Evolutionary conservation across 2,329 filamentous ascomycete species (phyloP), one percentile per base, ranked within the genome.

Genomic region (Xylariales sp.): DNA sequence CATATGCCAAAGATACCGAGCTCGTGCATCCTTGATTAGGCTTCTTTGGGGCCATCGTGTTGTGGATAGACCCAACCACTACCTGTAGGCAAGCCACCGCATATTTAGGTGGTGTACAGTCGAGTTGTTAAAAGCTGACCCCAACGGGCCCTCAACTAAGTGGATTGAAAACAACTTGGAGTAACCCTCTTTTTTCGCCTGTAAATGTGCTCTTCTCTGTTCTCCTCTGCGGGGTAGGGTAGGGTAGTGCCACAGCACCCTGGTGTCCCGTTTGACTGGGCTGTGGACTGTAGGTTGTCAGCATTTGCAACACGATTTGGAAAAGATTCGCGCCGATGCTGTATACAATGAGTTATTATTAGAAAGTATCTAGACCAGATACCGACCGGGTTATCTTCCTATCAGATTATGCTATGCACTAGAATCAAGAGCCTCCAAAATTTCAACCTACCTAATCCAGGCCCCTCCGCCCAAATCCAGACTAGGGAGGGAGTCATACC

Each of bases 171-270:
- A 23, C 7, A 18, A 46, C 32, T 62, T 65, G 57, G 63, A 65
- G 63, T 62, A 56, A 61, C 18, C 18, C 52, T 55, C 55, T 12
- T 50, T 12, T 54, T 18, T 30, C 12, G 14, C 52, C 18, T 39
- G 23, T 30, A 28, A 57, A 18, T 64, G 34, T 30, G 10, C 52
- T 41, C 9, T 45, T 43, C 39, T 32, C 39, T 41, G 16, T 56
- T 65, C 57, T 65, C 57, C 63, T 65, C 57, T 65, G 63, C 63
- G 63, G 63, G 57, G 63, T 64, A 59, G 52, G 49, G 23, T 28
- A 45, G 10, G 8, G n/a, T 41, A 41, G 39, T 41, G 2, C 9
- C 12, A 12, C 14, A 41, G 10, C 23, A n/a, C 59, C 54, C 28
- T 39, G 62, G 49, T 43, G 14, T 55, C 14, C 64, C 54, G 41